phyloP scores from a whole-genome alignment of 495 filamentous ascomycete species.

The Rusavskia elegans region DNA sequence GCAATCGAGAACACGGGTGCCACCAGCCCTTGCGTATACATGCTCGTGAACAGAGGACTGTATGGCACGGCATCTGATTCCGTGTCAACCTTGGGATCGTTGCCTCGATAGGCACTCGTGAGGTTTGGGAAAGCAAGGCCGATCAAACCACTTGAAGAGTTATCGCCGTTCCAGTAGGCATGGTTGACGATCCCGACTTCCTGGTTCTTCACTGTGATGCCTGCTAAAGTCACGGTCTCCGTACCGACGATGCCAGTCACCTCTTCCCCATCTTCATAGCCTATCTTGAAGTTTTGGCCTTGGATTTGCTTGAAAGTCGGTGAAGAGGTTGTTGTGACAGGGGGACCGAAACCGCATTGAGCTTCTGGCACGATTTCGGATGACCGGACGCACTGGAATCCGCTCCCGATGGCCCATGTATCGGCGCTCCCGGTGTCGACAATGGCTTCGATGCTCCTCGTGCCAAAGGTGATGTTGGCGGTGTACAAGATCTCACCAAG shows the following conservation, averaged over 20 bases:
- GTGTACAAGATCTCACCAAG: not conserved
- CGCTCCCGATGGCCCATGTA: conserved; percentile 35
- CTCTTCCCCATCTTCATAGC: conserved; percentile 42
- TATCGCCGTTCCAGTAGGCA: conserved; percentile 32
- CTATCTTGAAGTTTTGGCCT: conserved; percentile 37
- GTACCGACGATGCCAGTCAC: conserved; percentile 40
- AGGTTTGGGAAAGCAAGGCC: conserved; percentile 45
- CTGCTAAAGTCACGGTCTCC: conserved; percentile 38
- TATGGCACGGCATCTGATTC: conserved; percentile 25
- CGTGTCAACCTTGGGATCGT: conserved; percentile 11
- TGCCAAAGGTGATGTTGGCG: conserved; percentile 22
- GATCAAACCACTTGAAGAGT: conserved; percentile 35
- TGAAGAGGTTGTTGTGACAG: conserved; percentile 28
- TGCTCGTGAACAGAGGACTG: conserved; percentile 39
- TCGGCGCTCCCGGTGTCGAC: conserved; percentile 50
- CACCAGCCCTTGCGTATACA: conserved; percentile 35
- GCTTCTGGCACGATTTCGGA: conserved; percentile 20
- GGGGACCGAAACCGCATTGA: conserved; percentile 19
- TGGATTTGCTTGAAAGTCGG: conserved; percentile 25
- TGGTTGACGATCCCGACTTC: conserved; percentile 33
- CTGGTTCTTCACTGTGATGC: conserved; percentile 36
- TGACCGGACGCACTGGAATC: conserved; percentile 28
- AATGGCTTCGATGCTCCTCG: conserved; percentile 29
- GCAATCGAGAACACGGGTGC: conserved; percentile 37
- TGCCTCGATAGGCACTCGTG: conserved; percentile 26